Percentiles rank a stretch among this genome's conserved stretches.
phyloP scores from a whole-genome alignment of 305 asterid genomes.

The Rubia tinctorum region DNA sequence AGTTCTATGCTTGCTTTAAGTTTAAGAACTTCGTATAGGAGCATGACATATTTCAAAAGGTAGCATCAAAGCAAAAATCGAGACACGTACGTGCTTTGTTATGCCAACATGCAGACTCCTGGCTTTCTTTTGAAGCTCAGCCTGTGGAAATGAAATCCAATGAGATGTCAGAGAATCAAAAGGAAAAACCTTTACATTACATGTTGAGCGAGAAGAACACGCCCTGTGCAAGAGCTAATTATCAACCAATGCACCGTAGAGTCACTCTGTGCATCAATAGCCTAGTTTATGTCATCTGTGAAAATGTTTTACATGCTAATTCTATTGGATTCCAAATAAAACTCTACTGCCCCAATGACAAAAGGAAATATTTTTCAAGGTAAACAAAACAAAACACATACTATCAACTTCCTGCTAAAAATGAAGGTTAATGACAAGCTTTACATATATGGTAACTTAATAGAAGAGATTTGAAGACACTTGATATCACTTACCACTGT shows the following conservation, averaged over 20 bases:
- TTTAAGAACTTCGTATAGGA: not conserved
- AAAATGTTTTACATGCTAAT: not conserved
- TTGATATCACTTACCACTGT: too few species aligned
- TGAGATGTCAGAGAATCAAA: not conserved
- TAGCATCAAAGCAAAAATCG: not conserved
- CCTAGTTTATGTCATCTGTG: not conserved
- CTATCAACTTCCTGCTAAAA: too few species aligned
- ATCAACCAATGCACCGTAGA: not conserved
- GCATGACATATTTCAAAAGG: too few species aligned
- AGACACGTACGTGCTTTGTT: slow-evolving; percentile 28
- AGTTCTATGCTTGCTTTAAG: not conserved
- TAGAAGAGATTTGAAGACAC: too few species aligned
- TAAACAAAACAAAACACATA: not conserved
- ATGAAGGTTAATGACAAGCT: too few species aligned
- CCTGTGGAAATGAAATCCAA: slow-evolving; percentile 21
- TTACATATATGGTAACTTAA: too few species aligned
- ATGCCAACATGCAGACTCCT: slow-evolving; percentile 39
- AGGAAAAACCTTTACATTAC: not conserved
- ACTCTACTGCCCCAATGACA: not conserved
- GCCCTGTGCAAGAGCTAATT: not conserved
- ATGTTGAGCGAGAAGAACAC: not conserved
- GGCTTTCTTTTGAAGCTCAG: slow-evolving; percentile 38
- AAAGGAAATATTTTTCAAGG: not conserved
- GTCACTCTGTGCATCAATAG: not conserved
- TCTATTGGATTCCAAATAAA: not conserved